Percentiles rank a stretch among this genome's conserved stretches.
phyloP scores from a whole-genome alignment of 768 basidiomycete genomes.

The Trametes meyenii region DNA sequence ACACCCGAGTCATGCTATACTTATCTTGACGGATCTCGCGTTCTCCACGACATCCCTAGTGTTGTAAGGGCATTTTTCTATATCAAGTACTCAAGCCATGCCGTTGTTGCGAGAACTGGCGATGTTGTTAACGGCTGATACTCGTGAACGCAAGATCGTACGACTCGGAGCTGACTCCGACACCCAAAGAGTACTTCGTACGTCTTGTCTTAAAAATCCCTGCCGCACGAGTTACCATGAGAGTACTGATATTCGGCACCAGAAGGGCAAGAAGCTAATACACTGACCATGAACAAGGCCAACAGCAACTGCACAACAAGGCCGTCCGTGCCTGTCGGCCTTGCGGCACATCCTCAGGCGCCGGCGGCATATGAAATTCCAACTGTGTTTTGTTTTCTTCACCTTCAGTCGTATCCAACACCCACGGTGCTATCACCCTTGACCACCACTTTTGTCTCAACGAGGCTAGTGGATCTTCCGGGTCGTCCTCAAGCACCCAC shows the following conservation, averaged over 20 bases:
- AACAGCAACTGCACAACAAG: constrained; percentile 2
- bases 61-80: no score
- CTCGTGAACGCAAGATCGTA: no score
- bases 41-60: no score
- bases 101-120: no score
- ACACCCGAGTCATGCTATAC: no score
- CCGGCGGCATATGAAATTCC: background rate
- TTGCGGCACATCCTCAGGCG: background rate
- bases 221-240: background rate
- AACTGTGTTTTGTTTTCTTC: constrained; percentile 6
- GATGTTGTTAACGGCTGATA: no score
- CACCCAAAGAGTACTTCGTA: no score
- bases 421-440: constrained; percentile 3
- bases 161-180: no score
- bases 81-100: no score
- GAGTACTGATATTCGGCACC: background rate
- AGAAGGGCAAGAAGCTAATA: background rate
- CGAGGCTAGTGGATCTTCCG: background rate
- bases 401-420: background rate
- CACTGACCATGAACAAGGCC: constrained; percentile 10
- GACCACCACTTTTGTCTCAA: constrained; percentile 14
- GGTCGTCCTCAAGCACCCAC: constrained; percentile 1
- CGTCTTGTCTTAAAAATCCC: no score
- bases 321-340: background rate
- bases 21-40: no score